phyloP scores from a whole-genome alignment of 192 early-diverging fungal species.

The Linnemannia exigua region DNA sequence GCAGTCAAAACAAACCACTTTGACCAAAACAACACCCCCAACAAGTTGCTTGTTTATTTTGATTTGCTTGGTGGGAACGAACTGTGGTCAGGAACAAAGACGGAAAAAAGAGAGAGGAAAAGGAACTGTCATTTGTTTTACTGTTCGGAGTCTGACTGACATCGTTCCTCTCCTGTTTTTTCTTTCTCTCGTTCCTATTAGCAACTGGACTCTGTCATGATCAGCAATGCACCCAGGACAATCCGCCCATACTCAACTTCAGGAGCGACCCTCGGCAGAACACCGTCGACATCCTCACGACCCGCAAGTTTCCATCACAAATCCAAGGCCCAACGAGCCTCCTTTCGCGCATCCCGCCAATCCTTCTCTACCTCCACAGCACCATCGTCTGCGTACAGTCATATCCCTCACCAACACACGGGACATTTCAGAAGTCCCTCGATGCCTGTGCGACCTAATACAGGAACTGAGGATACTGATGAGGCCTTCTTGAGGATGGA shows the following conservation, averaged over 20 bases:
- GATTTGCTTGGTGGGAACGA: background rate
- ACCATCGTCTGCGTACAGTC: background rate
- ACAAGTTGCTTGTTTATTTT: background rate
- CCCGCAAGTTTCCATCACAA: conserved; percentile 18
- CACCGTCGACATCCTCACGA: background rate
- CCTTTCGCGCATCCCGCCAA: conserved; percentile 15
- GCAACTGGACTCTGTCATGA: conserved; percentile 7
- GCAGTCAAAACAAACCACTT: background rate
- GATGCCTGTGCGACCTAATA: conserved; percentile 43
- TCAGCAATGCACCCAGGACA: background rate
- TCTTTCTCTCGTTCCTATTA: background rate
- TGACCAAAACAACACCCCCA: background rate
- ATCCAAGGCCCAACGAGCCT: conserved; percentile 22
- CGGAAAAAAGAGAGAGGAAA: no score
- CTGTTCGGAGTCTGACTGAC: background rate
- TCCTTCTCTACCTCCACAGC: conserved; percentile 10
- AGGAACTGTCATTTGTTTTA: no score
- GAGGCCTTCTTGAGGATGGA: conserved; percentile 57
- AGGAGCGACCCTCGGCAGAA: background rate
- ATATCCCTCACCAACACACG: background rate
- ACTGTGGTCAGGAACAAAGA: background rate
- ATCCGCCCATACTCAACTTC: background rate
- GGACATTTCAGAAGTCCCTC: conserved; percentile 28
- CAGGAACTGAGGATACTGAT: conserved; percentile 47
- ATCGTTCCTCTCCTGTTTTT: background rate